Evolutionary conservation across 768 basidiomycete species (phyloP).

Genomic region (Trametes coccinea): DNA sequence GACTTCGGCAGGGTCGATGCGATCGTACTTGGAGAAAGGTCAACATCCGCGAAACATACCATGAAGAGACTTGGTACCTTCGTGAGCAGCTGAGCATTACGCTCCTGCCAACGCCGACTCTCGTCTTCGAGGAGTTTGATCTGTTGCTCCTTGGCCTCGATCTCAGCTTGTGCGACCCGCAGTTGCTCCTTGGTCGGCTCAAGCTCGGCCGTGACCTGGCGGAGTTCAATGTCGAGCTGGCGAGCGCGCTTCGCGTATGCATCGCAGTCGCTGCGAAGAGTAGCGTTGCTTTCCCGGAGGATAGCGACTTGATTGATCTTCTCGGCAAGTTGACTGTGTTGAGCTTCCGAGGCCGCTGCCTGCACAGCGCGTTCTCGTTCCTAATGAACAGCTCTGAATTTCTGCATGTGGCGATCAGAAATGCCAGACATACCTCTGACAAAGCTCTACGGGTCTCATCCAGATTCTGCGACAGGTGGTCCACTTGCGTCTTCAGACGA

Average conservation of each 20-base stretch:
- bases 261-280: slow-evolving; percentile 76
- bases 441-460: slow-evolving; percentile 71
- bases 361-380: slow-evolving; percentile 81
- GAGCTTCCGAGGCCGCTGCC: slow-evolving; percentile 67
- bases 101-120: slow-evolving; percentile 79
- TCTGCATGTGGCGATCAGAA: not conserved
- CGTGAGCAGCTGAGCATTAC: slow-evolving; percentile 75
- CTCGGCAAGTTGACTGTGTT: slow-evolving; percentile 83
- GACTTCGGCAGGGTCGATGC: slow-evolving; percentile 84
- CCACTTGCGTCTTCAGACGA: slow-evolving; percentile 73
- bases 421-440: slow-evolving; percentile 53
- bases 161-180: slow-evolving; percentile 65
- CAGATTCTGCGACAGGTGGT: slow-evolving; percentile 66
- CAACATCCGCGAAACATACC: not conserved
- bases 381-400: slow-evolving; percentile 37
- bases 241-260: slow-evolving; percentile 65
- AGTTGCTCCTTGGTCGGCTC: slow-evolving; percentile 76
- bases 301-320: slow-evolving; percentile 86
- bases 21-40: slow-evolving; percentile 61
- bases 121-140: slow-evolving; percentile 73
- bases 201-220: slow-evolving; percentile 57
- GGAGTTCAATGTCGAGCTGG: slow-evolving; percentile 66
- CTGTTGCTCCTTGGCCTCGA: slow-evolving; percentile 69
- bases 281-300: slow-evolving; percentile 85
- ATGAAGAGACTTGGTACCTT: slow-evolving; percentile 50